Base-by-base conservation (phyloP, 2,329 filamentous ascomycete genomes). In the Botrytis deweyae region DNA sequence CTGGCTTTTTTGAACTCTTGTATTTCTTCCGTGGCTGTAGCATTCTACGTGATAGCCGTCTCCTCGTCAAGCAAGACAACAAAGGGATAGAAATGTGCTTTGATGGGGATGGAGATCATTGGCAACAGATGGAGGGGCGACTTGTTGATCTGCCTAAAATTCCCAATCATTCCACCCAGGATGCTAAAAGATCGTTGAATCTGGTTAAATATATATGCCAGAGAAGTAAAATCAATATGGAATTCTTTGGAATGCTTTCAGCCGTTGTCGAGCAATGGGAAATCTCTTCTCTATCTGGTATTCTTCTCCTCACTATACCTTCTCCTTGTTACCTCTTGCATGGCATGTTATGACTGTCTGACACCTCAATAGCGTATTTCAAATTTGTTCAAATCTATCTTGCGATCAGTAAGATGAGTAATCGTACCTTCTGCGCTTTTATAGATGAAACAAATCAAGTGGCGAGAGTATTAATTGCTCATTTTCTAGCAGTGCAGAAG, bases 21-120 rank as follows among this genome's bases (percentile, higher is more conserved):
- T 36, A 62, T 38, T 70, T 70, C 20, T 62, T 44, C 6, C 68
- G 55, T 36, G 68, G 68, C n/a, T 70, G n/a, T 29, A 40, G 40
- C 29, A 38, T 70, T 46, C 25, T 70, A 14, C 68, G 58, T 12
- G 49, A 22, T 58, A 58, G 18, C 10, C 22, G 0, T 18, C 38
- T n/a, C 18, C 9, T n/a, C 7, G 14, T 1, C 18, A 20, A 20
- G n/a, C 18, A 70, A 33, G 29, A 42, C 9, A 16, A 42, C 9
- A 16, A 22, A 16, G 20, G 20, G 2, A 4, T 40, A 40, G 44
- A 62, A 33, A 62, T 70, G 42, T 38, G 42, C 33, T 25, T 70
- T 36, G 58, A 49, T 44, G 55, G 58, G 14, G 22, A 46, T 38
- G 58, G 33, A 10, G 33, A 36, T 18, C 68, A 70, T 29, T 70